phyloP scores from a whole-genome alignment of 2,329 filamentous ascomycete genomes.

The Cercospora sesami region DNA sequence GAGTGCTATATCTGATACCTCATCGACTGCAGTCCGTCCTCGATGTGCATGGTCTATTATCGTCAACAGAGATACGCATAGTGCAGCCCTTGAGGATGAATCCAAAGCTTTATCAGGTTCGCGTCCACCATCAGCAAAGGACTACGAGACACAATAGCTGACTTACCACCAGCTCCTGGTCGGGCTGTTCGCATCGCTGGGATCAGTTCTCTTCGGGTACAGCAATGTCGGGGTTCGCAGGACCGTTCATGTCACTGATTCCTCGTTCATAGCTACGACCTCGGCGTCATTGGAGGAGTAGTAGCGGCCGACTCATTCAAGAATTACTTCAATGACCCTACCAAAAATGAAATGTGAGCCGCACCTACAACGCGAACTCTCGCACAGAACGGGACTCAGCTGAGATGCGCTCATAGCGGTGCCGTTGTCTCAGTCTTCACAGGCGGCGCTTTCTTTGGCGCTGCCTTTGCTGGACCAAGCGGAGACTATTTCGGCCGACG shows the following conservation, averaged over 20 bases:
- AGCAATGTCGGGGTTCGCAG: background rate
- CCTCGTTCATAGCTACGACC: background rate
- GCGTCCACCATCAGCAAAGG: background rate
- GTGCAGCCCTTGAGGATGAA: background rate
- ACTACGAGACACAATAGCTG: background rate
- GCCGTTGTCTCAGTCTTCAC: background rate
- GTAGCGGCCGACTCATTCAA: background rate
- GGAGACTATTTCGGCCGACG: background rate
- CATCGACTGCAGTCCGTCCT: background rate
- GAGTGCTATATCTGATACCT: background rate
- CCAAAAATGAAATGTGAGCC: constrained; percentile 3
- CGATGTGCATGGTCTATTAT: background rate
- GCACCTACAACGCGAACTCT: background rate
- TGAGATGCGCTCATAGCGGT: background rate
- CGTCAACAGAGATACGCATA: background rate
- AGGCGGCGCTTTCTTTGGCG: background rate
- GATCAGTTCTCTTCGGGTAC: constrained; percentile 10
- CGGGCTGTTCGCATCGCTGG: constrained; percentile 7
- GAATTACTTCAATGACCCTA: constrained; percentile 3
- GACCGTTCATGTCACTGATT: background rate
- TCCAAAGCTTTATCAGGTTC: background rate
- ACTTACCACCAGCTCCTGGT: background rate
- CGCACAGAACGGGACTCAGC: background rate
- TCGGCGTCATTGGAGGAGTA: constrained; percentile 6
- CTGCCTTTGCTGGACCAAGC: background rate